Percentiles rank a stretch among this genome's conserved stretches.
Evolutionary conservation across 495 filamentous ascomycete species (phyloP).

Genomic region (Neurospora sp.): DNA sequence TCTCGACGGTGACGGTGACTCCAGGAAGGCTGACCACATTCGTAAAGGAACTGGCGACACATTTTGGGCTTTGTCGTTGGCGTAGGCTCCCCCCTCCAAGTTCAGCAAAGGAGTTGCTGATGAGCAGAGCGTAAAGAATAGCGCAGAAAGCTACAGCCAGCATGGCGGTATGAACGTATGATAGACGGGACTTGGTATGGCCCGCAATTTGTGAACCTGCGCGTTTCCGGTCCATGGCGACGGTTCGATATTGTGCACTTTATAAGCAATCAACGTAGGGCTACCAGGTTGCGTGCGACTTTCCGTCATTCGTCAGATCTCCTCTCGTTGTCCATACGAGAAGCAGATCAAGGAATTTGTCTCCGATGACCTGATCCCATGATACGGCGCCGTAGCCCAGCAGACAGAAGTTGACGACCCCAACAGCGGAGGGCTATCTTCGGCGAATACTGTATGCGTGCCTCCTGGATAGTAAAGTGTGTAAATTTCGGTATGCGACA

Average conservation of each 20-base stretch:
- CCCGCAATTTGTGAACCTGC: not conserved
- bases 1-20: constrained; percentile 18
- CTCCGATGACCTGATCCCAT: not conserved
- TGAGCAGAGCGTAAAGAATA: not conserved
- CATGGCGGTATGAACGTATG: not conserved
- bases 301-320: not conserved
- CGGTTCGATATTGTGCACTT: not conserved
- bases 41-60: constrained; percentile 5
- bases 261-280: not conserved
- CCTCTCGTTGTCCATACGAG: not conserved
- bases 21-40: constrained; percentile 9
- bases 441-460: not conserved
- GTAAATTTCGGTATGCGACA: not conserved
- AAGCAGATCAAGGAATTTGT: not conserved
- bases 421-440: not conserved
- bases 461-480: not conserved
- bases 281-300: not conserved
- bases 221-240: not conserved
- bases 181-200: not conserved
- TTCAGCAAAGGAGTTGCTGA: not conserved
- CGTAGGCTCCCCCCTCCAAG: not conserved
- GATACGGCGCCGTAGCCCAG: not conserved
- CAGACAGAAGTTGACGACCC: not conserved
- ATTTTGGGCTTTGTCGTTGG: constrained; percentile 3
- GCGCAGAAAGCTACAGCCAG: not conserved